Evolutionary conservation across 2,329 filamentous ascomycete species (phyloP).

Genomic region (Waltergamsia citrina): DNA sequence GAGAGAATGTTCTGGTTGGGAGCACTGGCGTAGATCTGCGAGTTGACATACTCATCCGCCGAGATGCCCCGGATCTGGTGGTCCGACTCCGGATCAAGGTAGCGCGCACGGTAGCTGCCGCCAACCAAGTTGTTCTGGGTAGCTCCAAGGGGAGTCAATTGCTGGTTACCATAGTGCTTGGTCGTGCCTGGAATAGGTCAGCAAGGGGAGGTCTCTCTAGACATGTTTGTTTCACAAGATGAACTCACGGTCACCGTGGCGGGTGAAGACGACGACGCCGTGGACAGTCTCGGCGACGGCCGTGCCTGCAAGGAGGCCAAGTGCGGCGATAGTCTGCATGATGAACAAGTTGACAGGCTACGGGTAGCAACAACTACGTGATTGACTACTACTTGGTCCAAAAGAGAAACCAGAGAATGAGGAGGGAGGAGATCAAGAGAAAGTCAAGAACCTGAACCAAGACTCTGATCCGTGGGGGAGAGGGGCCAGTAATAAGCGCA

Average conservation of each 20-base stretch:
- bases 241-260: constrained; percentile 22
- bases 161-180: constrained; percentile 21
- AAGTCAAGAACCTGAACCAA: too few relatives aligned
- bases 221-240: neutral
- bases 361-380: too few relatives aligned
- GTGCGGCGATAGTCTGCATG: neutral
- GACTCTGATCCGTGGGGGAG: too few relatives aligned
- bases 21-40: constrained; percentile 21
- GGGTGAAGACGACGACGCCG: constrained; percentile 21
- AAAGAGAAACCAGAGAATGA: too few relatives aligned
- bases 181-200: constrained; percentile 15
- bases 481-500: too few relatives aligned
- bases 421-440: too few relatives aligned
- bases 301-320: neutral
- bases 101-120: constrained; percentile 11
- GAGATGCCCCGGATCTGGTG: constrained; percentile 21
- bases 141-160: constrained; percentile 22
- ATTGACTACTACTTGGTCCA: too few relatives aligned
- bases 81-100: constrained; percentile 14
- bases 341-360: too few relatives aligned
- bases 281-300: constrained; percentile 21
- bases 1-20: constrained; percentile 21
- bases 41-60: constrained; percentile 17
- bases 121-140: constrained; percentile 19
- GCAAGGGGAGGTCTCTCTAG: neutral